Base-by-base conservation (phyloP, 208 protist species). In the Wallacemonas rigidus region DNA sequence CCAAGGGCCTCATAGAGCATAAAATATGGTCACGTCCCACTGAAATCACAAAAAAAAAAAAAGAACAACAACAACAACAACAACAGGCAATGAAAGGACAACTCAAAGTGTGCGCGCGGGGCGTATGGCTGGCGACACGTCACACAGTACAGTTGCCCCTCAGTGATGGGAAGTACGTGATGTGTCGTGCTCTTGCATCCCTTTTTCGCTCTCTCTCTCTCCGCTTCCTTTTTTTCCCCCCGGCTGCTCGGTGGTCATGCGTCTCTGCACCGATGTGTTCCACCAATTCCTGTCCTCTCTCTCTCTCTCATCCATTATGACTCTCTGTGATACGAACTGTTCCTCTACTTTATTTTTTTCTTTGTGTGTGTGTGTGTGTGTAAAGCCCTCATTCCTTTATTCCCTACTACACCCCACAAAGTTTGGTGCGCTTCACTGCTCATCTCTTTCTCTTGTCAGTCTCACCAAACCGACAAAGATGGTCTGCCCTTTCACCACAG, bases 401-500 rank as follows among this genome's bases (percentile, higher is more conserved):
- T 26, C 26, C 26, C 26, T 26, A 26, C 26, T 26, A 26, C 26
- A 26, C 26, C 26, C 26, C 26, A 26, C 26, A 26, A 26, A 26
- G 26, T 26, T 26, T 26, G 26, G 26, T 60, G 54, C 58, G 15
- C 67, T 51, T 68, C 50, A 36, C 57, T 68, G 26, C 60, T 58
- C 44, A 45, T 44, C 50, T 74, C 70, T 48, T n/a, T 74, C 45
- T 3, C 39, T 12, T 44, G 6, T 36, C 11, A 1, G 35, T 3
- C 58, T 48, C 15, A 58, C 15, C 2, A 56, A 47, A 43, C 2
- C 11, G 36, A 45, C 41, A 41, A 65, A 35, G 39, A 72, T 81
- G 76, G 63, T 74, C 68, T 88, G 83, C 72, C 83, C 83, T 39
- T 83, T 88, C 55, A 62, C 65, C 26, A 48, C 81, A 26, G 80